These are phyloP conservation scores for Rhizoclosmatium globosum DNA, from an alignment of 192 early-diverging fungal species.

Conservation along the genomic window DNA sequence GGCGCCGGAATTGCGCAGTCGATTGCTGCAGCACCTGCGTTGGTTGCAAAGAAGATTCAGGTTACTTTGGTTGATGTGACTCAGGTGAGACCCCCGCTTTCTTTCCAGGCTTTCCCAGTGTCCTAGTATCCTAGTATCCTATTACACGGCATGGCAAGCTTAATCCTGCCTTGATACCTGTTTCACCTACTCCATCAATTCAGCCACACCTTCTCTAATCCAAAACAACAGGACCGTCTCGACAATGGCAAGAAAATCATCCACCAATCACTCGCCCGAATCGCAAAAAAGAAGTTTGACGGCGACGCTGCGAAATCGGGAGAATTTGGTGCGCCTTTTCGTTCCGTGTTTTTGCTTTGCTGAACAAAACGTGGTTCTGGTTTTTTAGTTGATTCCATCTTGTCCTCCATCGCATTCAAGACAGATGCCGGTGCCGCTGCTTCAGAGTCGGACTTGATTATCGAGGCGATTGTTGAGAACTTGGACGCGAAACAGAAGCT, in stretches of 20 bases:
- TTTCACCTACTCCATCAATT: neutral
- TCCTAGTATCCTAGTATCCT: too few species aligned
- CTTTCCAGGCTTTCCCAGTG: too few species aligned
- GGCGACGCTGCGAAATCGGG: constrained; percentile 62
- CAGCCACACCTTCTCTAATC: neutral
- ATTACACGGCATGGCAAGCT: neutral
- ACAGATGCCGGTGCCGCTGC: constrained; percentile 73
- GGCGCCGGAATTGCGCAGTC: constrained; percentile 89
- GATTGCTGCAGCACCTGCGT: constrained; percentile 56
- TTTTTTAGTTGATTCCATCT: constrained; percentile 67
- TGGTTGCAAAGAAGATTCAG: constrained; percentile 62
- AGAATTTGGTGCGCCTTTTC: constrained; percentile 50
- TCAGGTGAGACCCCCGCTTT: neutral
- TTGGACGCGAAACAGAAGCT: constrained; percentile 84
- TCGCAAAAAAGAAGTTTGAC: constrained; percentile 89
- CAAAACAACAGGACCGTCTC: constrained; percentile 58
- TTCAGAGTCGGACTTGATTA: constrained; percentile 76
- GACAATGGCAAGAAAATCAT: constrained; percentile 87
- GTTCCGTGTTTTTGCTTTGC: neutral
- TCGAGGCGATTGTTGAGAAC: constrained; percentile 98
- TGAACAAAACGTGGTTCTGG: neutral
- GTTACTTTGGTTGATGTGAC: constrained; percentile 62
- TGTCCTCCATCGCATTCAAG: constrained; percentile 71
- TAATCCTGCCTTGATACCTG: neutral
- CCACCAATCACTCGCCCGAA: constrained; percentile 79